Evolutionary conservation across 331 rosid species (phyloP), one percentile per base, ranked within the genome.

Genomic region (Erythrophleum ivorense): DNA sequence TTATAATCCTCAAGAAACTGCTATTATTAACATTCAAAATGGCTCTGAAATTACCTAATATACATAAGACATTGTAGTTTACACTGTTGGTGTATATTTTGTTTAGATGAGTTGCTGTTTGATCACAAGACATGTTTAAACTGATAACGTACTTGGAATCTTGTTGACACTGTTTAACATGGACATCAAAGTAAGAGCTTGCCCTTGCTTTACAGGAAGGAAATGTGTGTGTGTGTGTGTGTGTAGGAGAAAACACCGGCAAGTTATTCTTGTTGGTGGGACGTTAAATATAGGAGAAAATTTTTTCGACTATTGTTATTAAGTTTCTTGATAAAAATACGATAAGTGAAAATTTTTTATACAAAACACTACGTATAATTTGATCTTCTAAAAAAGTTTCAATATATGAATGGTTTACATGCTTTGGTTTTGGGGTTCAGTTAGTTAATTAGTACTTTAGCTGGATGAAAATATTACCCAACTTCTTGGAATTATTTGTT

Each of bases 121-220:
- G 73, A 76, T 73, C 19, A 6, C 52, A 19, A 53, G 67, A 48
- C 78, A 31, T 48, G 59, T 45, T 46, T 49, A 57, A 52, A 50
- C 75, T 82, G 68, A 41, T 69, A 45, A 15, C 71, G 59, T 57
- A 66, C 52, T 81, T 68, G 80, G 85, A 87, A 86, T 84, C 88
- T 83, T 77, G 33, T 65, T 66, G 59, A 62, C 45, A 65, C 68
- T 73, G 69, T 19, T 68, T 81, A 15, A 66, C 68, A 77, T 66
- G 78, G 78, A 59, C 85, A 84, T 86, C 71, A 84, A 83, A 86
- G 78, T 74, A 79, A 53, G 80, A 66, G 86, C 80, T 75, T 0
- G 77, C 45, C 76, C 78, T 38, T 40, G 72, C 45, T 85, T 75
- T 83, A 40, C 71, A 46, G 52, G 65, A 58, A 73, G 29, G 29